Base-by-base conservation (phyloP, 805 yeast genomes). In the Starmera caribaea region DNA sequence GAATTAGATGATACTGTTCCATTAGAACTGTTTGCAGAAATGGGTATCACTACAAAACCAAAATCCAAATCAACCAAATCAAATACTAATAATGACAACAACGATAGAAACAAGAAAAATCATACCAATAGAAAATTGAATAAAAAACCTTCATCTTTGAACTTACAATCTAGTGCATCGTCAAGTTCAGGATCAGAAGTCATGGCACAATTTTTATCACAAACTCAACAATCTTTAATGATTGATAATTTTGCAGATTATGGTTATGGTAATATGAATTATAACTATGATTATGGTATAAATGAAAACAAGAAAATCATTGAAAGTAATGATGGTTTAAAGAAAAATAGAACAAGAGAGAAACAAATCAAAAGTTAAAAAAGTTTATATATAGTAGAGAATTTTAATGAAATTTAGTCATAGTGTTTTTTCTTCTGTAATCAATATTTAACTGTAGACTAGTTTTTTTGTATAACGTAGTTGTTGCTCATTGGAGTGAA, bases 131-230 rank as follows among this genome's bases (percentile, higher is more conserved):
- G 9, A n/a, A n/a, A 10, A n/a, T n/a, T 3, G 5, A 30, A 30
- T 30, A 30, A 30, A 13, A 30, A 30, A n/a, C 34, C 10, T 15
- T 31, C 33, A 32, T 16, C 3, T 16, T 13, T 15, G 11, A 15
- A 14, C 15, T n/a, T 38, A 34, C 15, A 42, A 37, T 26, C n/a
- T 9, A 30, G 29, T 13, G 16, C 31, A 8, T 36, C n/a, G 8
- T 34, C 47, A 10, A 50, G 53, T 10, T 68, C 80, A 7, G 87
- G 88, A 3, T 76, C 84, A 0, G 82, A 78, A 48, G 85, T 81
- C 11, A 79, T 81, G 86, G 81, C 86, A 0, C 87, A 81, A 52
- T 81, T 81, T 53, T 63, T 81, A 48, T 83, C 85, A n/a, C 82
- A 77, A 54, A 65, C 80, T 6, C 84, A 79, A 48, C 81, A 76